Conservation (phyloP, 2,329 filamentous ascomycete genomes). For the Exophiala viscosa region DNA sequence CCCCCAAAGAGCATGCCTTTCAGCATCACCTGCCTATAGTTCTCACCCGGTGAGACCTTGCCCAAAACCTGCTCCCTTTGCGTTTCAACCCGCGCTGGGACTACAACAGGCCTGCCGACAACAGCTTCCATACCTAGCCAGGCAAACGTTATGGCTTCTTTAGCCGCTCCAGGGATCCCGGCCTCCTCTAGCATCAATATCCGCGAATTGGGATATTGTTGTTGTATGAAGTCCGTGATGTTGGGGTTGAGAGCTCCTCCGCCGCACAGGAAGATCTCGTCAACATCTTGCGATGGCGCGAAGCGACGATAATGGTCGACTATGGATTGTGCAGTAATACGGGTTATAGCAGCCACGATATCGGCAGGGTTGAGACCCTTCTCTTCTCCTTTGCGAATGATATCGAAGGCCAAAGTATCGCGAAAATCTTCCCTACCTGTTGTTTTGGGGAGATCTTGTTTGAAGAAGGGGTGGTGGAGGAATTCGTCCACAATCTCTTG, state of each 20-base stretch:
- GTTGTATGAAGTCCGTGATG: conserved; percentile 52
- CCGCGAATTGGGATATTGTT: conserved; percentile 45
- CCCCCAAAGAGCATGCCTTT: conserved; percentile 52
- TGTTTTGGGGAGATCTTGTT: conserved; percentile 51
- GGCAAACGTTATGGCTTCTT: conserved; percentile 59
- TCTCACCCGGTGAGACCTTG: conserved; percentile 53
- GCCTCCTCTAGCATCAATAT: conserved; percentile 57
- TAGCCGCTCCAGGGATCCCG: conserved; percentile 55
- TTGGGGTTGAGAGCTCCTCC: conserved; percentile 59
- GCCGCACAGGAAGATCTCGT: conserved; percentile 60
- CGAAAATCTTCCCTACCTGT: conserved; percentile 60
- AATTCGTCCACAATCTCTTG: conserved; percentile 53
- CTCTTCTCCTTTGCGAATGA: conserved; percentile 47
- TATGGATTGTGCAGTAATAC: conserved; percentile 58
- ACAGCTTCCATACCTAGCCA: conserved; percentile 60
- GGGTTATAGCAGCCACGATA: conserved; percentile 56
- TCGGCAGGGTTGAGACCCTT: conserved; percentile 49
- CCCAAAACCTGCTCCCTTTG: conserved; percentile 51
- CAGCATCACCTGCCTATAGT: conserved; percentile 52
- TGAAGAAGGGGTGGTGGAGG: conserved; percentile 50
- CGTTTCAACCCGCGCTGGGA: conserved; percentile 53
- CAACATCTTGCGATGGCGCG: conserved; percentile 30
- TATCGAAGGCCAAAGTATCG: conserved; percentile 51
- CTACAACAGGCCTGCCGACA: conserved; percentile 53
- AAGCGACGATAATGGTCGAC: conserved; percentile 51